These are phyloP conservation scores for Plasmodium inui DNA, from an alignment of 169 alveolate genomes.

Conservation along the genomic window DNA sequence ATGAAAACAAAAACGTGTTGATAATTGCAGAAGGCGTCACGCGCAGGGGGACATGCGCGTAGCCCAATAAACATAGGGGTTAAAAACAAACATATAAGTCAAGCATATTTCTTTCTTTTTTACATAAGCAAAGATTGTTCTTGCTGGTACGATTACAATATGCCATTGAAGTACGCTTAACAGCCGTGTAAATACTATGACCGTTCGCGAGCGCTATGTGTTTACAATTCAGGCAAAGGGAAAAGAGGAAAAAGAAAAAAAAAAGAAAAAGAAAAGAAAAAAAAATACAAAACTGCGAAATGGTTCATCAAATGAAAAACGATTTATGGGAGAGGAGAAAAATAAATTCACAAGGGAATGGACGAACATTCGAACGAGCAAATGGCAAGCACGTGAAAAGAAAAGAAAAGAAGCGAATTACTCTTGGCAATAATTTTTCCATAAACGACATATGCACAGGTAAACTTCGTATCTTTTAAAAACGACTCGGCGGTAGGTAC, in stretches of 20 bases:
- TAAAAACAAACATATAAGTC: background rate
- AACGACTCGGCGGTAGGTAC: background rate
- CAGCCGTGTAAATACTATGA: background rate
- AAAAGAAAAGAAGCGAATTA: background rate
- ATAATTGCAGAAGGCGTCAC: background rate
- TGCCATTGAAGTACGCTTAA: background rate
- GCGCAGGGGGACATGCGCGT: background rate
- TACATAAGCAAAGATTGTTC: background rate
- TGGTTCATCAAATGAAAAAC: background rate
- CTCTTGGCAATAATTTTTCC: background rate
- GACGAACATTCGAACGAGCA: background rate
- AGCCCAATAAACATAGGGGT: background rate
- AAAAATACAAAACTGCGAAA: constrained; percentile 5
- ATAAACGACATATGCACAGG: background rate
- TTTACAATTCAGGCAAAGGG: background rate
- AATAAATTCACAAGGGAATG: background rate
- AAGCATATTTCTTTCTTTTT: background rate
- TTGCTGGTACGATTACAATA: background rate
- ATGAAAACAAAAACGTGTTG: background rate
- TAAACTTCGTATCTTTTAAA: background rate
- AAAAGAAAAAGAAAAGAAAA: background rate
- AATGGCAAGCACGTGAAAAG: background rate
- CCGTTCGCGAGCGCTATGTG: background rate
- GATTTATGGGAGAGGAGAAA: background rate
- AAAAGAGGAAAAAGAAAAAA: background rate